Conservation (phyloP, 1,284 basidiomycete genomes). For the Retiboletus fuscus region DNA sequence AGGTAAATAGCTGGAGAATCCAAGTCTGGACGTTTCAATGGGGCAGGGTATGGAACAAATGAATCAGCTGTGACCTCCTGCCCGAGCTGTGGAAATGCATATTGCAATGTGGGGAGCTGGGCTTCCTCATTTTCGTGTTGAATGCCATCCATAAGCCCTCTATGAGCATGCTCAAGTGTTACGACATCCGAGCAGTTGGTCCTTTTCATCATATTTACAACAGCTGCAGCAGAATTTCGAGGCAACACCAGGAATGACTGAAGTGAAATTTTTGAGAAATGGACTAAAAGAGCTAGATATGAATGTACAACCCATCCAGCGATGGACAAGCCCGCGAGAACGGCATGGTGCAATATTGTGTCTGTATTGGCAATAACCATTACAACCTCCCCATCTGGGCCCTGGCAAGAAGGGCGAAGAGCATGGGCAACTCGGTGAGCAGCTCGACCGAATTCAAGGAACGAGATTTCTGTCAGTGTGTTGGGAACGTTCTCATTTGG, state of each 20-base stretch:
- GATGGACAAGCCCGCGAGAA: conserved; percentile 42
- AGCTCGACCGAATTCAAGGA: too few species aligned
- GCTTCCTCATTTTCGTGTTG: conserved; percentile 4
- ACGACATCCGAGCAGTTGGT: conserved; percentile 48
- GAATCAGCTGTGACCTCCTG: conserved; percentile 39
- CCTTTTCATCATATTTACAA: conserved; percentile 47
- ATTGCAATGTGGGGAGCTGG: conserved; percentile 43
- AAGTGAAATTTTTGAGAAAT: background rate
- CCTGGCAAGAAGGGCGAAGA: conserved; percentile 36
- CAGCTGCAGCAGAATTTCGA: conserved; percentile 48
- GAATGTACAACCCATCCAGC: conserved; percentile 47
- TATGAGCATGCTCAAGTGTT: conserved; percentile 45
- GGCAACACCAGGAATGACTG: conserved; percentile 52
- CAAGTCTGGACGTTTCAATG: conserved; percentile 21
- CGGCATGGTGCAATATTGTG: conserved; percentile 49
- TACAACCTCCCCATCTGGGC: conserved; percentile 44
- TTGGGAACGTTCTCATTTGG: conserved; percentile 26
- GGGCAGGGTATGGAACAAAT: conserved; percentile 45
- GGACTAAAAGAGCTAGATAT: background rate
- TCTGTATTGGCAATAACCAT: conserved; percentile 51
- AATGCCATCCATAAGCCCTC: conserved; percentile 44
- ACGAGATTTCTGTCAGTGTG: background rate
- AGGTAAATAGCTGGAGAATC: conserved; percentile 45
- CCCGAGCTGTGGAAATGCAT: conserved; percentile 50
- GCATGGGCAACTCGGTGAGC: conserved; percentile 16